Evolutionary conservation across 495 filamentous ascomycete species (phyloP).

Genomic region (Letharia columbiana): DNA sequence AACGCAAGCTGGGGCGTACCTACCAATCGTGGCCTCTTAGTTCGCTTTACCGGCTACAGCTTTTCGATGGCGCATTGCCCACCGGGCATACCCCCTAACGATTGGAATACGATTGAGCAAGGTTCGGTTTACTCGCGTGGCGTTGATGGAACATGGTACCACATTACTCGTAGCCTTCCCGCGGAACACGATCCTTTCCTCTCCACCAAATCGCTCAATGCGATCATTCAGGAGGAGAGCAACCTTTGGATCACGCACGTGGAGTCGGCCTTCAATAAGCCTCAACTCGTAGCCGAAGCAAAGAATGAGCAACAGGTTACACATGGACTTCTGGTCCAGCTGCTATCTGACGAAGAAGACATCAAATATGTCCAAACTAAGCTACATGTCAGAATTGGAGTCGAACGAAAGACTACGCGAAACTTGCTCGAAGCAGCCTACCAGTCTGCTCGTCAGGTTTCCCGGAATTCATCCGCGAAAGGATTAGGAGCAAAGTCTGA

Average conservation of each 20-base stretch:
- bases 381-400: neutral
- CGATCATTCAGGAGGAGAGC: neutral
- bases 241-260: neutral
- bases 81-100: neutral
- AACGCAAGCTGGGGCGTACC: neutral
- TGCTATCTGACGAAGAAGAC: neutral
- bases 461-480: too few species aligned
- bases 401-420: neutral
- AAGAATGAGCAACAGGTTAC: neutral
- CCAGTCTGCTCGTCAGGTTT: neutral
- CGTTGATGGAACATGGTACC: neutral
- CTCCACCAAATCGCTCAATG: neutral
- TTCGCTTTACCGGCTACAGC: conserved; percentile 1
- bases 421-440: neutral
- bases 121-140: neutral
- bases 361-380: neutral
- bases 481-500: neutral
- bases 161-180: neutral
- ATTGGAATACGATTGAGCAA: neutral
- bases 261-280: neutral
- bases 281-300: neutral
- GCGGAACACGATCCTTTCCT: neutral
- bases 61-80: neutral
- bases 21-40: neutral
- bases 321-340: neutral